Evolutionary conservation across 257 asterid species (phyloP).

Genomic region (Rhazya stricta): DNA sequence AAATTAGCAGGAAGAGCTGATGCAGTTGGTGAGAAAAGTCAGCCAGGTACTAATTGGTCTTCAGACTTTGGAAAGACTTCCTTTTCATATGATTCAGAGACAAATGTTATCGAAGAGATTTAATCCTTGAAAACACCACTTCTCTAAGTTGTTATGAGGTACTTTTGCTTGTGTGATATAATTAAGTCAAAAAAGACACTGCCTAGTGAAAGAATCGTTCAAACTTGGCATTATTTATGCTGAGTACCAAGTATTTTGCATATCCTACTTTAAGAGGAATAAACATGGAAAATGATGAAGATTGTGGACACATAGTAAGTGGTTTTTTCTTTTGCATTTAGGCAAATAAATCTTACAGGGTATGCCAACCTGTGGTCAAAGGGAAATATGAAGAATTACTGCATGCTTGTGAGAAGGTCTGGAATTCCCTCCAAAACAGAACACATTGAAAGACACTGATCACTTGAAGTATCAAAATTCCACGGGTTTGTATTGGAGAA

Average conservation of each 20-base stretch:
- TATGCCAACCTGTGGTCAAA: slow-evolving; percentile 31
- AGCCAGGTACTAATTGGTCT: slow-evolving; percentile 1
- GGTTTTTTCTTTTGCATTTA: not conserved
- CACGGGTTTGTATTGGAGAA: slow-evolving; percentile 39
- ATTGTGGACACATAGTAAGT: not conserved
- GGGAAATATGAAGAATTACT: slow-evolving; percentile 60
- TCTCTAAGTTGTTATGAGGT: slow-evolving; percentile 45
- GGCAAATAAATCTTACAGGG: not conserved
- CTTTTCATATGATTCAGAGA: slow-evolving; percentile 17
- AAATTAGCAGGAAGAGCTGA: not conserved
- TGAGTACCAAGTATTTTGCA: not conserved
- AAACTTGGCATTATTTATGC: slow-evolving; percentile 5
- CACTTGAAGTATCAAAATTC: slow-evolving; percentile 82
- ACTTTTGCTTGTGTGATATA: not conserved
- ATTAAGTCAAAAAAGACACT: too few relatives aligned
- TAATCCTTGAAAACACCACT: slow-evolving; percentile 29
- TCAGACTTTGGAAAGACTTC: not conserved
- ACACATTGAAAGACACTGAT: slow-evolving; percentile 93
- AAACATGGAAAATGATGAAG: not conserved
- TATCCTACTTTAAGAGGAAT: not conserved
- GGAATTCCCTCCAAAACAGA: slow-evolving; percentile 70
- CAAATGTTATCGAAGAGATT: not conserved
- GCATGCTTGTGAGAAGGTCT: slow-evolving; percentile 57
- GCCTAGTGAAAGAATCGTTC: not conserved
- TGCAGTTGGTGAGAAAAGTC: slow-evolving; percentile 29